Evolutionary conservation across 345 rosid genomes (phyloP), one percentile per base, ranked within the genome.

Genomic region (Rhizophora apiculata): DNA sequence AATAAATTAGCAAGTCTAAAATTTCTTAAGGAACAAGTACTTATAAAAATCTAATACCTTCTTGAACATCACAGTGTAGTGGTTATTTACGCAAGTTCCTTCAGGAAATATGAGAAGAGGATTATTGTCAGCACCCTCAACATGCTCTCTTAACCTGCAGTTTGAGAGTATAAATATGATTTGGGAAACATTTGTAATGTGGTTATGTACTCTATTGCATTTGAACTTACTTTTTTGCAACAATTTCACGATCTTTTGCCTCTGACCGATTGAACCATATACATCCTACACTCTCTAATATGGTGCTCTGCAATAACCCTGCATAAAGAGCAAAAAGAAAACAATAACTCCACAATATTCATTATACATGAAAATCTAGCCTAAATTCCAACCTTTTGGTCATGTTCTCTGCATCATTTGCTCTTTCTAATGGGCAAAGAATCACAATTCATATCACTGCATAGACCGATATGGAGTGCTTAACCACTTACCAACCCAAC

Each of bases 91-190:
- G 57, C 99, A 92, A 3, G 98, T 96, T 48, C 99, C 98, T 78
- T 96, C 97, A 24, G 99, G 99, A 84, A 96, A 96, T 81, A 96
- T 90, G 65, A 92, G 96, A 82, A 96, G 94, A 78, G 99, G 99
- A 64, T 92, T 92, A 73, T 84, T 96, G 79, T 92, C 97, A 76
- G 82, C 78, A 60, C 94, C 96, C 82, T 81, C 93, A 34, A 89
- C 88, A 82, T 96, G 98, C 54, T 92, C 88, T 78, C 96, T 84
- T 84, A 92, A 83, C 87, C 98, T 96, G 93, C 81, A 81, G 77
- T 18, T 69, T 56, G 37, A 27, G 56, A 43, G 69, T 70, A 67
- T 66, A 63, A 74, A 24, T 71, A 83, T 2, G 2, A 74, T 59
- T n/a, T 75, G 51, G 30, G 60, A 63, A 36, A 26, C 34, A 52